Evolutionary conservation across 495 filamentous ascomycete species (phyloP), one percentile per base, ranked within the genome.

Genomic region (Penicillium lagena): DNA sequence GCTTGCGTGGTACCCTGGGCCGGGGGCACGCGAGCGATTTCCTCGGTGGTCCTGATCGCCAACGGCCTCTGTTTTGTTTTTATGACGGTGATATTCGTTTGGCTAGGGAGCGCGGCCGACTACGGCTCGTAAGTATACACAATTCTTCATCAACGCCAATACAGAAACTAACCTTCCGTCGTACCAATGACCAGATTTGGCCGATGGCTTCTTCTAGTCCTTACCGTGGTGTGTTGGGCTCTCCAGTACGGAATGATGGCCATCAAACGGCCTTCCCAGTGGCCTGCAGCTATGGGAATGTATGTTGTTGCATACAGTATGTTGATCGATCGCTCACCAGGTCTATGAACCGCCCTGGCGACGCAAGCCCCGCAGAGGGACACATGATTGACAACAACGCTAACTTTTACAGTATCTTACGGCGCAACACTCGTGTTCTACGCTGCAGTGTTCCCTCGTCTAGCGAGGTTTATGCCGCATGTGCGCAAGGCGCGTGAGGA

Each of bases 1-100:
- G 58, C 70, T 8, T 75, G 70, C 43, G 66, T 75, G 5, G 63
- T 75, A 17, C 59, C 66, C 3, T 75, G 71, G 71, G 68, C 63
- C 0, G 66, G 66, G 1, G 67, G 71, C 27, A 64, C 68, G 7
- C 55, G 62, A 51, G 68, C 66, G 4, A 62, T 72, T 42, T 62
- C 70, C 13, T 73, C 67, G 1, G 67, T 76, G 12, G 59, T 75
- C 9, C 48, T 76, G 1, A 71, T 76, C 32, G 70, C 71, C 14
- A 74, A 75, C 39, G 71, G 73, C 9, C 63, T 76, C 42, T 73
- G 70, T 39, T 76, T 76, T 47, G 58, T 69, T 7, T 63, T 75
- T 38, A 75, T 75, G 69, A 72, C 71, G 1, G 56, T 74, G 6
- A 67, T 73, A 6, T 76, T 76, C 42, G 55, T 76, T 8, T 68